Evolutionary conservation across 2,329 filamentous ascomycete genomes (phyloP), one percentile per base, ranked within the genome.

Genomic region (Ophiostoma populinum): DNA sequence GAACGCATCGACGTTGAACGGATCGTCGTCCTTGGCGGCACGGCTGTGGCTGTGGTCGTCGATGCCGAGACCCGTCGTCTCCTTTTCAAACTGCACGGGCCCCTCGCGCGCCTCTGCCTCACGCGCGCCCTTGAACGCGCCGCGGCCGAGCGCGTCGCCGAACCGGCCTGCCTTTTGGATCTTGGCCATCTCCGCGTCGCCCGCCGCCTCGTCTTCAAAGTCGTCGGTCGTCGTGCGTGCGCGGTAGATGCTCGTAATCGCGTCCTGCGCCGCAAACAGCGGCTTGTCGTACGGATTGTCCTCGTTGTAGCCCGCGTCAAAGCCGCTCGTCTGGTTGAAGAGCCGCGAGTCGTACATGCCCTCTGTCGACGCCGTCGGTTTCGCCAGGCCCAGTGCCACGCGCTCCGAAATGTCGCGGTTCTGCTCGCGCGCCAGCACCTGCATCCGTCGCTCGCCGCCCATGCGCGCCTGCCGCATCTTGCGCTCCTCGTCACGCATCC

Each of bases 231-330:
- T 78, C 83, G n/a, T 71, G 16, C 70, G 70, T 2, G 87, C 83
- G 22, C 85, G 70, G 56, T 98, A 98, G 45, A 98, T 95, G 53
- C 77, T 87, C 58, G 73, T 90, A 48, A 94, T 83, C 7, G 83
- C 87, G 51, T 95, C 87, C 52, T 94, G 85, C 11, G 90, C 87
- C 1, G 86, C 86, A 53, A 98, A 98, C 7, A 98, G 63, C 15
- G 90, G 90, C 58, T 95, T 95, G 55, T 95, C 90, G 59, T 95
- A 98, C 1, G 77, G 75, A 51, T 98, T 90, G 54, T 98, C 90
- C 55, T 98, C 90, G 55, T 98, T 98, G 66, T 94, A 85, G 1
- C 87, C 90, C 35, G 75, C 70, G 46, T 85, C 78, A 52, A 98
- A 92, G 0, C 90, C 90, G 47, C 80, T 86, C 6, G 75, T 79